A percentile compares a stretch with the other conserved stretches of the same genome.
These are phyloP conservation scores for Phytophthora brassicae DNA, from an alignment of 352 stramenopile species.

Conservation along the genomic window DNA sequence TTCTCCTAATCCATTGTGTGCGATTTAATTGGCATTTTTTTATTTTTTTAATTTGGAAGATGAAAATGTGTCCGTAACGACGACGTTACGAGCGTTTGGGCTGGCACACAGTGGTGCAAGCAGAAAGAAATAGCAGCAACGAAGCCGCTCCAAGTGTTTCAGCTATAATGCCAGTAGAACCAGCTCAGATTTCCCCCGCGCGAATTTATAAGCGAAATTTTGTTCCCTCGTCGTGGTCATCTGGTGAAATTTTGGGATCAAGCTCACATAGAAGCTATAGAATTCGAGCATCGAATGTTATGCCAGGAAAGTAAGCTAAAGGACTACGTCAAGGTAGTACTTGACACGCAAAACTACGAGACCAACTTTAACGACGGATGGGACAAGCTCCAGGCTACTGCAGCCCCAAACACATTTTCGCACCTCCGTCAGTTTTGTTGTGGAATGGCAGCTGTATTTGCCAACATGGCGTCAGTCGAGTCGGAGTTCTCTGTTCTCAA, in stretches of 20 bases:
- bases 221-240: background rate
- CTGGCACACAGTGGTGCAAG: too few species aligned
- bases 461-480: too few species aligned
- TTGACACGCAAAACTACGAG: background rate
- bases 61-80: too few species aligned
- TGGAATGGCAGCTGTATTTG: too few species aligned
- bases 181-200: background rate
- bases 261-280: background rate
- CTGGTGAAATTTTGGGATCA: background rate
- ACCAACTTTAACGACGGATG: background rate
- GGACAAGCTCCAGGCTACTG: background rate
- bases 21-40: too few species aligned
- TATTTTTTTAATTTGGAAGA: too few species aligned
- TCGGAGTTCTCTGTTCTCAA: background rate
- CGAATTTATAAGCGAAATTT: background rate
- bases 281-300: background rate
- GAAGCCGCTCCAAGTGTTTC: background rate
- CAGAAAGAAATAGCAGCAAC: conserved; percentile 3
- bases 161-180: conserved; percentile 2
- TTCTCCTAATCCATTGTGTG: too few species aligned
- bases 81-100: too few species aligned
- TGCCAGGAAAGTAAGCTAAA: background rate
- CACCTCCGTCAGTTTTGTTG: conserved; percentile 7
- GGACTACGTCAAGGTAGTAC: background rate
- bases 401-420: background rate